A percentile compares a stretch with the other conserved stretches of the same genome.
Conservation (phyloP, 768 basidiomycete species). For the Tricholoma saponaceum region DNA sequence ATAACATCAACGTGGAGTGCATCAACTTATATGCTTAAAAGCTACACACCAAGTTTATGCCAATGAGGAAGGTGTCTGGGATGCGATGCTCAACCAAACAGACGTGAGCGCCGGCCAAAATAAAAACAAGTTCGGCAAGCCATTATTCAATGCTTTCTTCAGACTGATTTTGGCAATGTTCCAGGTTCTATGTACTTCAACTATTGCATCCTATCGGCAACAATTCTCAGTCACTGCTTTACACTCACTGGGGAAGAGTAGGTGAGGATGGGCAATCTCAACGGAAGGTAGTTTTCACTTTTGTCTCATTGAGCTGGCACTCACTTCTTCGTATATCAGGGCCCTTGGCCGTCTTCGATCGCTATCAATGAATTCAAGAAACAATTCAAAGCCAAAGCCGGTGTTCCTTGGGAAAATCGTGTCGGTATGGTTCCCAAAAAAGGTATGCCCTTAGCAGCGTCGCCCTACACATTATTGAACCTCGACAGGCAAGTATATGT, state of each 20-base stretch:
- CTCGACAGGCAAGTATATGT: conserved; percentile 52
- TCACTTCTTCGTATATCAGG: conserved; percentile 28
- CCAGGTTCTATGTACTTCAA: conserved; percentile 57
- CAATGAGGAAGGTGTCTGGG: conserved; percentile 41
- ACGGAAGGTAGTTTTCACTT: conserved; percentile 34
- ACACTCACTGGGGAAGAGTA: conserved; percentile 60
- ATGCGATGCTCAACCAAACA: conserved; percentile 62
- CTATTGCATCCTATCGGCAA: conserved; percentile 47
- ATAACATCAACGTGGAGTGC: neutral
- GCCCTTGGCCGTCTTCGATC: conserved; percentile 34
- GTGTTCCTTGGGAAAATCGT: conserved; percentile 43
- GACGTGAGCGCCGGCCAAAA: conserved; percentile 44
- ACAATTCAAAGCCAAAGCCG: conserved; percentile 55
- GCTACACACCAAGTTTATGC: conserved; percentile 50
- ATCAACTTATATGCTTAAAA: conserved; percentile 14
- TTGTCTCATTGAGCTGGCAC: neutral
- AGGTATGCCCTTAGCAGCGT: conserved; percentile 25
- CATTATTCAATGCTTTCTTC: neutral
- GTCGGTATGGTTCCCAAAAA: conserved; percentile 48
- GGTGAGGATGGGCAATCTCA: conserved; percentile 51
- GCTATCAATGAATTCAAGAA: conserved; percentile 55
- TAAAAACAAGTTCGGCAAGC: conserved; percentile 47
- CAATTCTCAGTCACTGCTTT: conserved; percentile 31
- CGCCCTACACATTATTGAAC: neutral
- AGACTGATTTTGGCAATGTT: neutral